These are phyloP conservation scores for Pilasporangium apinafurcum DNA, from an alignment of 352 stramenopile genomes.

Conservation along the genomic window DNA sequence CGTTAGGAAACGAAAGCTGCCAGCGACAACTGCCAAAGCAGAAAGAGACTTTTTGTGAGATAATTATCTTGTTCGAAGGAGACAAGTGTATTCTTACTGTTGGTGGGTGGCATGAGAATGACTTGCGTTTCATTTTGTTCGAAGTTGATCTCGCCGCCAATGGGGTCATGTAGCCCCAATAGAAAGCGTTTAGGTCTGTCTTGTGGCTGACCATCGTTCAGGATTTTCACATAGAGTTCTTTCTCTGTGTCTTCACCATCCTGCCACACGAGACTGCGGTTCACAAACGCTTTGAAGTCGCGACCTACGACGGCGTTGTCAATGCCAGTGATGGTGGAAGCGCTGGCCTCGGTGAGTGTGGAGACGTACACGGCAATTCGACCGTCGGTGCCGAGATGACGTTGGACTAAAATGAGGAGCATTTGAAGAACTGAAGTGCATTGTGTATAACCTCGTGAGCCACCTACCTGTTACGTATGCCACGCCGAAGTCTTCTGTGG, in stretches of 20 bases:
- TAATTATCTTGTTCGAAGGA: not conserved
- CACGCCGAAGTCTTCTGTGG: conserved; percentile 59
- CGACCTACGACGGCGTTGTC: conserved; percentile 41
- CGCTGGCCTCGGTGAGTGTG: conserved; percentile 21
- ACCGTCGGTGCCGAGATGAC: conserved; percentile 52
- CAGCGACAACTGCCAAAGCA: conserved; percentile 25
- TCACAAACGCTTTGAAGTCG: conserved; percentile 55
- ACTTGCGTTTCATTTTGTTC: conserved; percentile 38
- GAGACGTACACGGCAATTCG: conserved; percentile 62
- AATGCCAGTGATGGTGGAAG: conserved; percentile 26
- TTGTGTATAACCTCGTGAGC: too few species aligned
- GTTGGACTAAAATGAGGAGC: conserved; percentile 27
- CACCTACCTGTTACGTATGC: conserved; percentile 36
- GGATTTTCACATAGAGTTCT: conserved; percentile 51
- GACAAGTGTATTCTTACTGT: conserved; percentile 23
- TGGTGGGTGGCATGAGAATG: conserved; percentile 38
- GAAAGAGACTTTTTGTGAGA: not conserved
- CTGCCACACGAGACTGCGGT: conserved; percentile 71
- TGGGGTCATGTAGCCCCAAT: conserved; percentile 49
- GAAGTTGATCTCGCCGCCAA: conserved; percentile 43
- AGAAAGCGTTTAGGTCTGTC: conserved; percentile 43
- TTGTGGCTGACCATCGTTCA: conserved; percentile 53
- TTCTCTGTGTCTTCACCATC: conserved; percentile 65
- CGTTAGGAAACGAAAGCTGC: conserved; percentile 46
- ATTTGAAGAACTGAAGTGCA: not conserved